These are phyloP conservation scores for Torulaspora delbrueckii DNA, from an alignment of 805 yeast species.

Conservation along the genomic window DNA sequence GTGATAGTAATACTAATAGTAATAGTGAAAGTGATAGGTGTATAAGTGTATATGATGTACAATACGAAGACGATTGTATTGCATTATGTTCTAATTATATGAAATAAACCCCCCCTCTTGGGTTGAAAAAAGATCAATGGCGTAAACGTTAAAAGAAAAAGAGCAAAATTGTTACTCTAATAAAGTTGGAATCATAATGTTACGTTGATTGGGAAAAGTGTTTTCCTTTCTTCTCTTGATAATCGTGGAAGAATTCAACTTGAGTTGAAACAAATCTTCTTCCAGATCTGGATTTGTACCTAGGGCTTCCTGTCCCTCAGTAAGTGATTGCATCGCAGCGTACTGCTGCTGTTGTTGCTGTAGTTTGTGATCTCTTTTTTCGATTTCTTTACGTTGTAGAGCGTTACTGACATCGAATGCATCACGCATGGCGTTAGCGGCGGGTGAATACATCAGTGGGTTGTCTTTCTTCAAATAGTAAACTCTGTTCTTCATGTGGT, in stretches of 20 bases:
- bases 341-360: slow-evolving; percentile 3
- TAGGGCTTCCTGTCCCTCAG: background rate
- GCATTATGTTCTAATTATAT: too few species aligned
- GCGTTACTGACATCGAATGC: slow-evolving; percentile 85
- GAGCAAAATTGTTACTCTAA: slow-evolving; percentile 2
- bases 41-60: too few species aligned
- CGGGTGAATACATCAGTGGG: slow-evolving; percentile 51
- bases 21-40: too few species aligned
- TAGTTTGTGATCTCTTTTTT: slow-evolving; percentile 24
- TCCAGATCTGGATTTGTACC: slow-evolving; percentile 11
- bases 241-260: slow-evolving; percentile 38
- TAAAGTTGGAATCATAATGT: slow-evolving; percentile 10
- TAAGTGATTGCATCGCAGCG: background rate
- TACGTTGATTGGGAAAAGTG: slow-evolving; percentile 1
- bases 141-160: background rate
- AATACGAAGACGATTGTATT: too few species aligned
- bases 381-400: slow-evolving; percentile 75
- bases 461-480: slow-evolving; percentile 18
- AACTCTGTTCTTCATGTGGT: slow-evolving; percentile 16
- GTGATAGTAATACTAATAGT: background rate
- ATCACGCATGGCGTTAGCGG: slow-evolving; percentile 75
- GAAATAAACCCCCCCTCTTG: too few species aligned
- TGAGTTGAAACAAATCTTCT: slow-evolving; percentile 35
- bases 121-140: background rate
- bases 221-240: slow-evolving; percentile 39